A percentile compares a stretch with the other conserved stretches of the same genome.
Conservation (phyloP, 306 rosid species). For the Pyrus betulifolia region DNA sequence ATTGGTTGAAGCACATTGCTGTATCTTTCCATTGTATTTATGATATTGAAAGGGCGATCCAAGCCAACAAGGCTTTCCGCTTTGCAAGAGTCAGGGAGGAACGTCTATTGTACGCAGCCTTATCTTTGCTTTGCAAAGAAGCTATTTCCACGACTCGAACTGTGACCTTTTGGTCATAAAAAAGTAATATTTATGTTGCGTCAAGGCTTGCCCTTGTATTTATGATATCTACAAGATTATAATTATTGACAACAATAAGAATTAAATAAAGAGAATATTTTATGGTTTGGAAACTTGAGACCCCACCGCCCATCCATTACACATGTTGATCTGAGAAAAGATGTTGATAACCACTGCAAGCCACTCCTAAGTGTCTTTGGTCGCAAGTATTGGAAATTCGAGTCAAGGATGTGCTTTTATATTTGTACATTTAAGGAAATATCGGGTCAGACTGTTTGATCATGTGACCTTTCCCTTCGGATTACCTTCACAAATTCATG, state of each 20-base stretch:
- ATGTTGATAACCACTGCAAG: background rate
- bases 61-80: too few relatives aligned
- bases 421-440: too few relatives aligned
- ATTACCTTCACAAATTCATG: too few relatives aligned
- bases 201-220: too few relatives aligned
- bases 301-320: background rate
- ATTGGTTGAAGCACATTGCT: background rate
- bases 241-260: background rate
- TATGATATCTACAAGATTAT: background rate
- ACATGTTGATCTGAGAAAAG: background rate
- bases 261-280: background rate
- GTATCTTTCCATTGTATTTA: background rate
- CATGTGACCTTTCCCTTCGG: too few relatives aligned
- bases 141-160: too few relatives aligned
- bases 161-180: too few relatives aligned
- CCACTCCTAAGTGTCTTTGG: background rate
- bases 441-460: background rate
- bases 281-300: background rate
- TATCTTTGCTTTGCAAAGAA: too few relatives aligned
- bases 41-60: background rate
- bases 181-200: too few relatives aligned
- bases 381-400: background rate
- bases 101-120: too few relatives aligned
- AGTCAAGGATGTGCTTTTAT: background rate
- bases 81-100: too few relatives aligned